phyloP scores from a whole-genome alignment of 2,329 filamentous ascomycete species.

The Capronia americana region DNA sequence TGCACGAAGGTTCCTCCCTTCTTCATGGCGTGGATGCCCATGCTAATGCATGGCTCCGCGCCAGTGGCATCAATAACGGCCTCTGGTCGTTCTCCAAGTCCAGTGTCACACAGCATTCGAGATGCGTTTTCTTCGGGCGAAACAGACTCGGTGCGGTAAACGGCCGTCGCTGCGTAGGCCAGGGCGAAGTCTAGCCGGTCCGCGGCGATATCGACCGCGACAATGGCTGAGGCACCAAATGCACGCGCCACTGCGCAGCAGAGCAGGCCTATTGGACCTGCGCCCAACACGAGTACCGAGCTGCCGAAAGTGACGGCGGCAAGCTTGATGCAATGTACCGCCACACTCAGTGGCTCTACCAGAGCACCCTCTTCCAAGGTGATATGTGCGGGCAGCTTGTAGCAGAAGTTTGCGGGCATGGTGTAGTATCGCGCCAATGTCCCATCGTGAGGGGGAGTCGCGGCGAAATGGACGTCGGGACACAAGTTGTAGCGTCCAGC shows the following conservation, averaged over 20 bases:
- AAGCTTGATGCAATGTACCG: constrained; percentile 47
- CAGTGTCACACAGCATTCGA: constrained; percentile 49
- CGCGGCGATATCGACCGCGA: background rate
- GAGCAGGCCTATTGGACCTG: constrained; percentile 1
- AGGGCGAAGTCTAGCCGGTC: background rate
- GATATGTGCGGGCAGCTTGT: constrained; percentile 51
- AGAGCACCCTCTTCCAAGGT: constrained; percentile 60
- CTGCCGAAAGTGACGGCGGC: background rate
- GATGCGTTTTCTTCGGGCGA: background rate
- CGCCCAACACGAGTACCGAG: background rate
- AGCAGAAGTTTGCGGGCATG: constrained; percentile 54
- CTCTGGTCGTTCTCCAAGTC: constrained; percentile 56
- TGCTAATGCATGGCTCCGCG: constrained; percentile 56
- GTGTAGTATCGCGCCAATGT: constrained; percentile 59
- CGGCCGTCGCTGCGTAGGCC: no score
- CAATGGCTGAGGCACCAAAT: background rate
- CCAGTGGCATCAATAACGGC: constrained; percentile 59
- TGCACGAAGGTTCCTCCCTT: constrained; percentile 60
- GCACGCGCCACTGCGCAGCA: background rate
- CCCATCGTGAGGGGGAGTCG: constrained; percentile 58
- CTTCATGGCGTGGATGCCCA: constrained; percentile 53
- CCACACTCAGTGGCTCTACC: constrained; percentile 61
- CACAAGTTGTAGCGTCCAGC: constrained; percentile 52
- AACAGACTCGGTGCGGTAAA: background rate
- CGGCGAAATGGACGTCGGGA: constrained; percentile 56